Percentiles rank a stretch among this genome's conserved stretches.
phyloP scores from a whole-genome alignment of 2,329 filamentous ascomycete species.

The Mariannaea elegans region DNA sequence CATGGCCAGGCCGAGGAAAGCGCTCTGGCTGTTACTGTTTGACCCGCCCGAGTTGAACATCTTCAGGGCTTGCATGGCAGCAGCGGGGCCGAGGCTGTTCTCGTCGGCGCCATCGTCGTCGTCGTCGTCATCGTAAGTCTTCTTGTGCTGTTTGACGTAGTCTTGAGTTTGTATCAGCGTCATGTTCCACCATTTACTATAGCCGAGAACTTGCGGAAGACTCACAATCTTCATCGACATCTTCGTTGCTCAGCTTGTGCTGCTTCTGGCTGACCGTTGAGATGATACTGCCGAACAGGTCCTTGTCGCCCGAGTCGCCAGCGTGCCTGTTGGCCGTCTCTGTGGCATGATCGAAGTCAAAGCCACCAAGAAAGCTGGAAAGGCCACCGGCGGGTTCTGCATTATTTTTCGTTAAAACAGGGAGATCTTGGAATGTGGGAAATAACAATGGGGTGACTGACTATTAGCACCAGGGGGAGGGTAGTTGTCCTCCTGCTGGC shows the following conservation, averaged over 20 bases:
- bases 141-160: slow-evolving; percentile 78
- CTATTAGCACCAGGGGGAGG: slow-evolving; percentile 38
- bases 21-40: slow-evolving; percentile 70
- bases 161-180: slow-evolving; percentile 50
- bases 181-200: not conserved
- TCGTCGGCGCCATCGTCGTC: slow-evolving; percentile 52
- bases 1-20: slow-evolving; percentile 88
- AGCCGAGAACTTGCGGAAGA: not conserved
- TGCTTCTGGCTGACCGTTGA: slow-evolving; percentile 60
- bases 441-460: slow-evolving; percentile 31
- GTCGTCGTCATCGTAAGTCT: slow-evolving; percentile 69
- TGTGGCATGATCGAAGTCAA: slow-evolving; percentile 59
- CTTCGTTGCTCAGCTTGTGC: slow-evolving; percentile 56
- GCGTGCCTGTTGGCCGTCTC: slow-evolving; percentile 58
- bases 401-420: slow-evolving; percentile 13
- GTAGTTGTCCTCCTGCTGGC: slow-evolving; percentile 33
- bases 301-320: slow-evolving; percentile 55
- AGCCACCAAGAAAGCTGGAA: slow-evolving; percentile 53
- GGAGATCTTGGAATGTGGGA: not conserved
- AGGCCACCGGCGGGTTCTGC: slow-evolving; percentile 49
- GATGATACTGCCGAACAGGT: slow-evolving; percentile 60
- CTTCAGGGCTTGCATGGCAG: slow-evolving; percentile 84
- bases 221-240: slow-evolving; percentile 60
- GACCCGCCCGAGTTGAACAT: slow-evolving; percentile 72
- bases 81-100: slow-evolving; percentile 71